These are phyloP conservation scores for Eucalyptus grandis DNA, from an alignment of 345 rosid genomes.

Conservation along the genomic window DNA sequence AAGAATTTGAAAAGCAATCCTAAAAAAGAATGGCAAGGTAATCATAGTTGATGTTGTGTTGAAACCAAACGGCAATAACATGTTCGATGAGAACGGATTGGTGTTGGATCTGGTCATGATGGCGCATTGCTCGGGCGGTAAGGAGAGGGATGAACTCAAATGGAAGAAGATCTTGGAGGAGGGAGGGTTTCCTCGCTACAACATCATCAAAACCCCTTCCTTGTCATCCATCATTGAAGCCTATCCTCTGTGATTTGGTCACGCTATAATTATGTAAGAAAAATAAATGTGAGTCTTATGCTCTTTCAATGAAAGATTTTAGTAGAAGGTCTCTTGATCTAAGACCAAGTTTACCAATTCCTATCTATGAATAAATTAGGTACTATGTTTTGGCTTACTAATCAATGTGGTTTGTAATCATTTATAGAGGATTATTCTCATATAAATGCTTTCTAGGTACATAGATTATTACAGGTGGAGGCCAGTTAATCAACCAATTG, in stretches of 20 bases:
- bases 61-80: neutral
- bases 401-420: neutral
- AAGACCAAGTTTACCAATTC: neutral
- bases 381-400: neutral
- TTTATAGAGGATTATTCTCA: neutral
- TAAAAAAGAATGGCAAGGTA: neutral
- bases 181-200: conserved; percentile 16
- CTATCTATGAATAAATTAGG: too few relatives aligned
- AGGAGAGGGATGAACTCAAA: conserved; percentile 5
- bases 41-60: neutral
- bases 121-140: neutral
- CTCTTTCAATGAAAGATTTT: neutral
- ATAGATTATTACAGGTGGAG: fast-evolving
- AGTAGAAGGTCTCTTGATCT: neutral
- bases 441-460: neutral
- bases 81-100: neutral
- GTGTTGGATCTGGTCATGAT: conserved; percentile 9
- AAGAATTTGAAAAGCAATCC: conserved; percentile 1
- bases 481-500: too few relatives aligned
- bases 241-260: neutral
- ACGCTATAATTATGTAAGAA: neutral
- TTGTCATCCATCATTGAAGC: conserved; percentile 11
- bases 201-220: conserved; percentile 5
- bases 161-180: conserved; percentile 10
- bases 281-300: neutral